phyloP scores from a whole-genome alignment of 2,329 filamentous ascomycete species.

The Coniochaeta sp. region DNA sequence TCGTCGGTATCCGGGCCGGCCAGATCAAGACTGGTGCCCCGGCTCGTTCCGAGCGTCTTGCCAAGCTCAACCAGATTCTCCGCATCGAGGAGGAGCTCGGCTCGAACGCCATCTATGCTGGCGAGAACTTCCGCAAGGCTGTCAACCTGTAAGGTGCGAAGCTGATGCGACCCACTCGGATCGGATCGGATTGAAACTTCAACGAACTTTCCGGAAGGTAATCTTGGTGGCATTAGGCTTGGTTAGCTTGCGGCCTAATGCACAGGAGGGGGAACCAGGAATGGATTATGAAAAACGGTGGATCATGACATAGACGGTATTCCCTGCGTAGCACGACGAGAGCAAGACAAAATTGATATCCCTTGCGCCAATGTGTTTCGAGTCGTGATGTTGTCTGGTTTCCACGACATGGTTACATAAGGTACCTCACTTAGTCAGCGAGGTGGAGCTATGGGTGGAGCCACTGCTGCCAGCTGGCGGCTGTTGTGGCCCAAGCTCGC shows the following conservation, averaged over 20 bases:
- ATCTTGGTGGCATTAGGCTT: neutral
- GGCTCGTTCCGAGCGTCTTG: slow-evolving; percentile 91
- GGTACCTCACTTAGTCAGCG: too few relatives aligned
- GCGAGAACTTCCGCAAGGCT: slow-evolving; percentile 82
- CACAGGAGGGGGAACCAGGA: neutral
- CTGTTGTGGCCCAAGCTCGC: neutral
- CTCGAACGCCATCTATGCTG: slow-evolving; percentile 83
- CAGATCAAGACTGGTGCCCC: slow-evolving; percentile 99
- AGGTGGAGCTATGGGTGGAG: too few relatives aligned
- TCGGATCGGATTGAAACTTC: slow-evolving; percentile 8
- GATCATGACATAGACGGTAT: slow-evolving; percentile 1
- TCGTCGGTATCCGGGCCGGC: slow-evolving; percentile 89
- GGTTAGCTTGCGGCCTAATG: neutral
- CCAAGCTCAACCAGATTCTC: slow-evolving; percentile 99
- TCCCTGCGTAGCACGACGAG: neutral
- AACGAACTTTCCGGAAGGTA: too few relatives aligned
- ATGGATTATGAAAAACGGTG: neutral
- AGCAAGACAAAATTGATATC: slow-evolving; percentile 1
- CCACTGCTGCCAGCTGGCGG: neutral
- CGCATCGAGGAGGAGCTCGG: slow-evolving; percentile 99
- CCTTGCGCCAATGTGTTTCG: neutral
- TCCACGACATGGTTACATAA: too few relatives aligned
- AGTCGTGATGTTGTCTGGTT: too few relatives aligned
- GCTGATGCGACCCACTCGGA: slow-evolving; percentile 5
- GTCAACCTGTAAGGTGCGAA: slow-evolving; percentile 66